Percentiles rank a stretch among this genome's conserved stretches.
Evolutionary conservation across 768 basidiomycete genomes (phyloP).

Genomic region (Rhodotorula babjevae): DNA sequence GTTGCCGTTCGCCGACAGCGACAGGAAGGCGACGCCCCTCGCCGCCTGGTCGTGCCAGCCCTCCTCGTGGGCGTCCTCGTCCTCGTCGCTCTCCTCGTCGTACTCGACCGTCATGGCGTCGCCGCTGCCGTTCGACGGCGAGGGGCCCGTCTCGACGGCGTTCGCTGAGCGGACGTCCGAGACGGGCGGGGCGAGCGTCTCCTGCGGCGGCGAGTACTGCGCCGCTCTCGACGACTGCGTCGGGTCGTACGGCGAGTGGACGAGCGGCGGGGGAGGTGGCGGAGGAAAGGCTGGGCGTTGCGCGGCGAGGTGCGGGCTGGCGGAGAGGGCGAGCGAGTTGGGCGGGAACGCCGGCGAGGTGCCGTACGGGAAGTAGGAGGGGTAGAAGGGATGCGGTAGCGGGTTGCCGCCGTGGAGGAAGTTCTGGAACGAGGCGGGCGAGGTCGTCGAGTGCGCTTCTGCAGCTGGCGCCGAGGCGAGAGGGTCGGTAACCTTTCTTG

Average conservation of each 20-base stretch:
- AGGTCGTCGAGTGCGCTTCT: no score
- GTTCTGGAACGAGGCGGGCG: not conserved
- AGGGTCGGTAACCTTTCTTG: not conserved
- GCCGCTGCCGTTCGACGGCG: not conserved
- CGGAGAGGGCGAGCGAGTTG: not conserved
- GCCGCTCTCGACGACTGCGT: no score
- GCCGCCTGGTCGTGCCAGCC: constrained; percentile 16
- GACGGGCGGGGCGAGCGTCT: not conserved
- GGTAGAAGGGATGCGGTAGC: not conserved
- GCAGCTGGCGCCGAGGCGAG: no score
- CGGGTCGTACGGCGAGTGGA: not conserved
- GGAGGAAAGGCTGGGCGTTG: not conserved
- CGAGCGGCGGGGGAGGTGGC: not conserved
- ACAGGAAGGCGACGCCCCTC: constrained; percentile 22
- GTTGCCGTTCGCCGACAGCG: constrained; percentile 13
- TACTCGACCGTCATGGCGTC: not conserved
- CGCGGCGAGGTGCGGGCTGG: no score
- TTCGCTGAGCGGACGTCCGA: not conserved
- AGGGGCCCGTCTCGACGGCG: not conserved
- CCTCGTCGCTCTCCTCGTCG: not conserved
- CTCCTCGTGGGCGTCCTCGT: not conserved
- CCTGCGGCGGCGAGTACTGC: not conserved
- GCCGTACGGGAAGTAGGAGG: not conserved
- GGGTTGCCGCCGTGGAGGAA: not conserved
- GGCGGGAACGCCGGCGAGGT: not conserved